Percentiles rank a stretch among this genome's conserved stretches.
Evolutionary conservation across 148 eudicot genomes (phyloP).

Genomic region (Chenopodium album): DNA sequence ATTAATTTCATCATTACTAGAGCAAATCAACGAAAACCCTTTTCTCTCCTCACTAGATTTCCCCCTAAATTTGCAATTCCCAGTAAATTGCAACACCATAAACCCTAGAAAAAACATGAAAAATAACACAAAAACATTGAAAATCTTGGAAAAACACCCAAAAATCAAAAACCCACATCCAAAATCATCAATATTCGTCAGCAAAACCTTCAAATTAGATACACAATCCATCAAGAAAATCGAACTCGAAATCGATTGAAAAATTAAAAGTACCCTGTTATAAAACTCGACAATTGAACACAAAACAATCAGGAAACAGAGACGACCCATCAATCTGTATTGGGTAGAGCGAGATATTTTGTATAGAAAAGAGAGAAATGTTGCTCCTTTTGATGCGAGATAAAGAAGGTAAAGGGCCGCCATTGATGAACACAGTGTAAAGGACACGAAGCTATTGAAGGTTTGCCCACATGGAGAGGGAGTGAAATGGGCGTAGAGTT

Average conservation of each 20-base stretch:
- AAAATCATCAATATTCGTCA: constrained; percentile 39
- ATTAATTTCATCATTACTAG: constrained; percentile 17
- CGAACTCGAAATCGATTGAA: constrained; percentile 25
- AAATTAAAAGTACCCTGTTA: constrained; percentile 28
- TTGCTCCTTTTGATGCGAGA: constrained; percentile 28
- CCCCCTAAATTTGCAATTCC: constrained; percentile 33
- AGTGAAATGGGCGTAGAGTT: not conserved
- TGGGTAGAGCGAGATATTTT: constrained; percentile 19
- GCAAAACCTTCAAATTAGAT: constrained; percentile 40
- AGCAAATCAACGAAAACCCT: constrained; percentile 30
- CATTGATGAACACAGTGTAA: constrained; percentile 16
- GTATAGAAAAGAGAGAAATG: constrained; percentile 25
- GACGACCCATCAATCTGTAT: constrained; percentile 29
- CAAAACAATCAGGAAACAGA: constrained; percentile 32
- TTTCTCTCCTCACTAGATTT: constrained; percentile 33
- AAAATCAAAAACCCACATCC: constrained; percentile 54
- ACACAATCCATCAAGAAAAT: constrained; percentile 50
- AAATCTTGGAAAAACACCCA: constrained; percentile 42
- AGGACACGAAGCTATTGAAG: constrained; percentile 23
- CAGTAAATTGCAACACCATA: constrained; percentile 32
- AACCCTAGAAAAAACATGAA: constrained; percentile 43
- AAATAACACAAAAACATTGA: constrained; percentile 35
- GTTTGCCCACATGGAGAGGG: constrained; percentile 13
- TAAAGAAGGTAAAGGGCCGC: constrained; percentile 25
- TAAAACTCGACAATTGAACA: constrained; percentile 42